These are phyloP conservation scores for Carex pumila DNA, from an alignment of 176 grass and related monocot species.

Conservation along the genomic window DNA sequence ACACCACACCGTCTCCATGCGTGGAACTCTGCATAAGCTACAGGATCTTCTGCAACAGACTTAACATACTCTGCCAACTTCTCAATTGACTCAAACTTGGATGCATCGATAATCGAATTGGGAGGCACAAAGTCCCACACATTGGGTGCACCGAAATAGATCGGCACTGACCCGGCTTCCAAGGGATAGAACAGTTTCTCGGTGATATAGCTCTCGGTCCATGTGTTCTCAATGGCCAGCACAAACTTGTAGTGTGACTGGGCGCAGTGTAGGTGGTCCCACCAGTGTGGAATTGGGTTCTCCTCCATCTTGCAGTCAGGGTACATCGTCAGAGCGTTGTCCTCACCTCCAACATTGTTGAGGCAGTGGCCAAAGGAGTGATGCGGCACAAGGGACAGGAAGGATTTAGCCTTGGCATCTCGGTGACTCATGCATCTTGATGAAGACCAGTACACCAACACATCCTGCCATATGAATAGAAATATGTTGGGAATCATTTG, in stretches of 20 bases:
- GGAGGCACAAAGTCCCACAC: slow-evolving; percentile 45
- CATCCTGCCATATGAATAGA: slow-evolving; percentile 24
- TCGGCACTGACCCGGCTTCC: slow-evolving; percentile 44
- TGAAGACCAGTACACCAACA: slow-evolving; percentile 57
- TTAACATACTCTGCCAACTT: slow-evolving; percentile 40
- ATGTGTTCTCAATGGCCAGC: slow-evolving; percentile 51
- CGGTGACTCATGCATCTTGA: slow-evolving; percentile 38
- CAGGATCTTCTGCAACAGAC: slow-evolving; percentile 38
- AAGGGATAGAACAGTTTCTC: slow-evolving; percentile 60
- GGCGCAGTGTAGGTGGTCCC: slow-evolving; percentile 56
- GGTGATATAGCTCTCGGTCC: slow-evolving; percentile 38
- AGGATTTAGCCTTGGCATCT: slow-evolving; percentile 23
- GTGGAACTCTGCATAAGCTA: slow-evolving; percentile 55
- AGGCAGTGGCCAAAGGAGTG: slow-evolving; percentile 48
- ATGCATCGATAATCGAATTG: slow-evolving; percentile 43
- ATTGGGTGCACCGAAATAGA: slow-evolving; percentile 45
- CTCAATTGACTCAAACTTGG: slow-evolving; percentile 29
- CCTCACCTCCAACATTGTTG: slow-evolving; percentile 46
- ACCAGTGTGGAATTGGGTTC: slow-evolving; percentile 32
- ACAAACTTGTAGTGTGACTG: slow-evolving; percentile 71
- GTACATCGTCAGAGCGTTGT: slow-evolving; percentile 30
- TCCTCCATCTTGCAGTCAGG: slow-evolving; percentile 32
- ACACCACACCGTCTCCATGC: slow-evolving; percentile 53
- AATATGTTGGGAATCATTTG: background rate
- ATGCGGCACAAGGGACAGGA: slow-evolving; percentile 27